phyloP scores from a whole-genome alignment of 2,329 filamentous ascomycete species.

The Trichophyton mentagrophytes region DNA sequence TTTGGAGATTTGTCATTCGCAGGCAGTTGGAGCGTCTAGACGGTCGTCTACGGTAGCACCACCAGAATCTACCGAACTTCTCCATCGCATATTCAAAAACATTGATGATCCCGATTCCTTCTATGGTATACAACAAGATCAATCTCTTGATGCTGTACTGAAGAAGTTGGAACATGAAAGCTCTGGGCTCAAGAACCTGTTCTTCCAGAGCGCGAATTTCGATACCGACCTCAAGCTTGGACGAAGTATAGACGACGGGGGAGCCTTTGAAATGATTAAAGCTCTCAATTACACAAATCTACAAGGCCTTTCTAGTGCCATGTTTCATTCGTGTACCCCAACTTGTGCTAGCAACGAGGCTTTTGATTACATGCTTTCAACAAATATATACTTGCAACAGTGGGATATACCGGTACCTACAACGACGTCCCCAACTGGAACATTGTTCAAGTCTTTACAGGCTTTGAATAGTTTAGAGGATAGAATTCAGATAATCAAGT shows the following conservation, averaged over 20 bases:
- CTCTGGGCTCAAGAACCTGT: constrained; percentile 71
- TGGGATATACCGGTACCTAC: constrained; percentile 78
- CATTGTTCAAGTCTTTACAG: constrained; percentile 70
- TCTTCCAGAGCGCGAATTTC: constrained; percentile 81
- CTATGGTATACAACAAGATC: constrained; percentile 72
- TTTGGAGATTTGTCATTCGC: constrained; percentile 56
- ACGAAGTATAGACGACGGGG: constrained; percentile 43
- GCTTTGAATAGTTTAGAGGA: constrained; percentile 56
- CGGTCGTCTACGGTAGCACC: constrained; percentile 50
- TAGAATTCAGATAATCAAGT: constrained; percentile 39
- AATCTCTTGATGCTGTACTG: constrained; percentile 65
- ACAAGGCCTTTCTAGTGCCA: constrained; percentile 69
- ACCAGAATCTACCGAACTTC: constrained; percentile 50
- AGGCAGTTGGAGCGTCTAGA: constrained; percentile 46
- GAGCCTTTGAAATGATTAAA: constrained; percentile 58
- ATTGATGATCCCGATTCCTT: constrained; percentile 94
- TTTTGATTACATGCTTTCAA: constrained; percentile 61
- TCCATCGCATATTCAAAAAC: constrained; percentile 75
- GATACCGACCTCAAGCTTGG: constrained; percentile 64
- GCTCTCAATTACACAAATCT: constrained; percentile 71
- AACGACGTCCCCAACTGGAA: constrained; percentile 49
- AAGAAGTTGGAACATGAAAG: constrained; percentile 78
- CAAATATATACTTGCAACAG: constrained; percentile 69
- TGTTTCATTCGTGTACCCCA: constrained; percentile 52
- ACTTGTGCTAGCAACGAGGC: constrained; percentile 38